Conservation (phyloP, 768 basidiomycete species). For the Podaxis sp. region DNA sequence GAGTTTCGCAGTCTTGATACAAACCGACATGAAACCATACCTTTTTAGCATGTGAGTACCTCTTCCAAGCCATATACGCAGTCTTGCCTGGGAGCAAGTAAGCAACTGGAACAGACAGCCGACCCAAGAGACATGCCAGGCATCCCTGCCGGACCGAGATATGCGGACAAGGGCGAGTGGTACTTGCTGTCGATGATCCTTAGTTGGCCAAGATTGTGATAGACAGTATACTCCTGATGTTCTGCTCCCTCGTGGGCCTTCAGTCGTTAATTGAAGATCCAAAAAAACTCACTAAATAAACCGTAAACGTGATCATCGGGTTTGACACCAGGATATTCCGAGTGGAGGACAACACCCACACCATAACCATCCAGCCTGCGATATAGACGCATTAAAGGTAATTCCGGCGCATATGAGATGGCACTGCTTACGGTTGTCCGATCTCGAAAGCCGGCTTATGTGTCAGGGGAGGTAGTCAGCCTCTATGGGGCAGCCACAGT, state of each 20-base stretch:
- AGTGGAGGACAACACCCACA: slow-evolving; percentile 29
- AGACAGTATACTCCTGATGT: slow-evolving; percentile 30
- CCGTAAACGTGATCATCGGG: slow-evolving; percentile 9
- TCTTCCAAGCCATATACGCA: slow-evolving; percentile 27
- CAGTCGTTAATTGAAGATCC: no score
- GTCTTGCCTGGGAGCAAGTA: slow-evolving; percentile 22
- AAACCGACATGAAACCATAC: slow-evolving; percentile 17
- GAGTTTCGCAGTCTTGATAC: background rate
- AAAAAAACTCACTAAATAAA: background rate
- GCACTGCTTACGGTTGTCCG: slow-evolving; percentile 9
- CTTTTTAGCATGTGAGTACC: slow-evolving; percentile 24
- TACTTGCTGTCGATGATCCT: slow-evolving; percentile 30
- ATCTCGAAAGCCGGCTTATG: slow-evolving; percentile 11
- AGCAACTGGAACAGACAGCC: background rate
- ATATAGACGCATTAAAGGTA: slow-evolving; percentile 1
- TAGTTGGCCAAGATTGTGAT: slow-evolving; percentile 5
- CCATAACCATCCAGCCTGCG: slow-evolving; percentile 25
- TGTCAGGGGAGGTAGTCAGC: no score
- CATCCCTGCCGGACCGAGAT: slow-evolving; percentile 35
- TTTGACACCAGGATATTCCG: slow-evolving; percentile 22
- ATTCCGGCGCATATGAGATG: background rate
- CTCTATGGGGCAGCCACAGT: no score
- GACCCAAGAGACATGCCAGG: slow-evolving; percentile 7
- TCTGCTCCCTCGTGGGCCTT: slow-evolving; percentile 15
- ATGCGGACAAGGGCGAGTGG: slow-evolving; percentile 35